Base-by-base conservation (phyloP, 495 filamentous ascomycete species). In the Aspergillus sclerotiicarbonarius region DNA sequence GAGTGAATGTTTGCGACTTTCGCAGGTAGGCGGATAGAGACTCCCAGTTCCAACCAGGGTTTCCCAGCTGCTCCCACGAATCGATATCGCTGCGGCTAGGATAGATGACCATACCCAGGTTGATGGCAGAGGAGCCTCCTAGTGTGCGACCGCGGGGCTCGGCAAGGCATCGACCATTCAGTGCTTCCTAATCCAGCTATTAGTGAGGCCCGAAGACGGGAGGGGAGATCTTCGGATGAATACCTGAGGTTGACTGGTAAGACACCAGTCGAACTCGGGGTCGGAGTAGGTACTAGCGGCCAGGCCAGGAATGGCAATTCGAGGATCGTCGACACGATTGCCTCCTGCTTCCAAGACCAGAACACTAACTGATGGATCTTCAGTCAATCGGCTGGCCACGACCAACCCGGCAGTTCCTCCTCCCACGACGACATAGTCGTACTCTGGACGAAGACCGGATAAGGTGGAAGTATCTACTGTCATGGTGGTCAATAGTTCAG, bases 71-170 rank as follows among this genome's bases (percentile, higher is more conserved):
- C 7, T 63, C 73, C 82, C 82, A 84, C 8, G 70, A 65, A 46
- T 84, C 76, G 25, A 82, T 57, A 53, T 71, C 69, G 9, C 58
- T 62, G 31, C 65, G 66, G 16, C 71, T 72, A 8, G 71, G 63
- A 47, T 76, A 77, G 9, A 79, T 63, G 52, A 74, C 63, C 73
- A 82, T 76, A 54, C 78, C 68, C 51, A 72, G 73, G 60, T 84
- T 86, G 58, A 86, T 71, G 10, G 71, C 78, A 16, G 77, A 83
- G 18, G 73, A 78, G 8, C 83, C 83, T n/a, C 84, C 84, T 3
- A 85, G 64, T 25, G 73, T 73, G 57, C 77, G 78, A 10, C 82
- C 82, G 7, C 75, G 76, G 16, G 73, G 58, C 51, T 77, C 61
- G 58, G 53, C n/a, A 15, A 70, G 6, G 16, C 33, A 49, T 53